Conservation (phyloP, 192 early-diverging fungal genomes). For the Entomortierella chlamydospora region DNA sequence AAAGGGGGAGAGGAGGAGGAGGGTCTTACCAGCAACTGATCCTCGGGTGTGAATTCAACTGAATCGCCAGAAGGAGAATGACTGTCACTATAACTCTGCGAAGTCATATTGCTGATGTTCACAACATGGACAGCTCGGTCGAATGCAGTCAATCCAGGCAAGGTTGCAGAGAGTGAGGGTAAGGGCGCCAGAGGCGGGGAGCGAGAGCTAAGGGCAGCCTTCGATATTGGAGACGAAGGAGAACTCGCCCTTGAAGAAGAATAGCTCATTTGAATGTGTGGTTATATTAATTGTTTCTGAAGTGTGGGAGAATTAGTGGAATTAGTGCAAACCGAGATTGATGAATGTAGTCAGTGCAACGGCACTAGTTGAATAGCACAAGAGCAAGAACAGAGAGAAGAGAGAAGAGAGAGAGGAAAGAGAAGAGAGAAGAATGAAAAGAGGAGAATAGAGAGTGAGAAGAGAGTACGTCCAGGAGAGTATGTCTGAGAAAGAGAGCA, state of each 20-base stretch:
- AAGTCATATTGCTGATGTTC: constrained; percentile 39
- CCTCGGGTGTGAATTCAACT: constrained; percentile 33
- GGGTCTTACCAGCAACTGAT: constrained; percentile 31
- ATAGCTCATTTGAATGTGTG: constrained; percentile 1
- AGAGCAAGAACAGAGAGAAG: neutral
- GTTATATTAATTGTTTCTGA: neutral
- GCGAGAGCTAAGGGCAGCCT: constrained; percentile 33
- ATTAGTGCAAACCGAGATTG: too few species aligned
- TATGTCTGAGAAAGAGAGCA: neutral
- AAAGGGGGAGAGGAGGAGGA: too few species aligned
- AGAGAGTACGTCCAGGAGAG: neutral
- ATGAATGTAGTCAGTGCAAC: too few species aligned
- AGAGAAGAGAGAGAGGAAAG: neutral
- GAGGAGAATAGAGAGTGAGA: neutral
- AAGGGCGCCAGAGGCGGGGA: constrained; percentile 32
- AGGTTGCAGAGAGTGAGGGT: constrained; percentile 23
- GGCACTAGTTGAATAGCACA: too few species aligned
- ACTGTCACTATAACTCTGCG: constrained; percentile 6
- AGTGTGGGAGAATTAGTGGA: neutral
- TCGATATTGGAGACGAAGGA: constrained; percentile 18
- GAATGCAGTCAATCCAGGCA: constrained; percentile 36
- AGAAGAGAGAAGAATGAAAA: neutral
- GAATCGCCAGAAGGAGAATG: neutral
- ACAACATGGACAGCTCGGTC: constrained; percentile 47
- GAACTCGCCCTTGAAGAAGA: constrained; percentile 8